These are phyloP conservation scores for Geranium incanum DNA, from an alignment of 441 rosid genomes.

Conservation along the genomic window DNA sequence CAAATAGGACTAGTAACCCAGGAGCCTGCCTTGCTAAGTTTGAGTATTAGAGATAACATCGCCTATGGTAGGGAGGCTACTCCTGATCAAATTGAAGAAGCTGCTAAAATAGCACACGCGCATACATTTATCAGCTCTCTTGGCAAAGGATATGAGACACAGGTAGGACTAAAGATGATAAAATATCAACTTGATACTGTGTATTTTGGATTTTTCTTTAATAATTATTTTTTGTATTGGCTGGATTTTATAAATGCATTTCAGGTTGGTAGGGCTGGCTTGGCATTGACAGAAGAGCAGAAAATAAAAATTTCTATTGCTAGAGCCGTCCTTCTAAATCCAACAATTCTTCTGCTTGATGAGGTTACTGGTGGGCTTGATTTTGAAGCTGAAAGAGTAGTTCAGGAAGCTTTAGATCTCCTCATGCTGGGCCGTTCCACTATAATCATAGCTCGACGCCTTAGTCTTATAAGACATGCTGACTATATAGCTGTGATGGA, in stretches of 20 bases:
- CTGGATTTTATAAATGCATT: slow-evolving; percentile 18
- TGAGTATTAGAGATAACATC: slow-evolving; percentile 86
- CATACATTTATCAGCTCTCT: slow-evolving; percentile 94
- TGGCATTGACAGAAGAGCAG: slow-evolving; percentile 80
- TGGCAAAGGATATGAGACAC: slow-evolving; percentile 88
- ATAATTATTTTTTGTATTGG: background rate
- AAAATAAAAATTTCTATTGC: slow-evolving; percentile 92
- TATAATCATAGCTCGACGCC: slow-evolving; percentile 87
- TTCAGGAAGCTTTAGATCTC: slow-evolving; percentile 87
- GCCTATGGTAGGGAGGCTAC: slow-evolving; percentile 87
- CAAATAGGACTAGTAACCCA: slow-evolving; percentile 93
- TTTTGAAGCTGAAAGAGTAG: slow-evolving; percentile 90
- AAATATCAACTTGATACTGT: background rate
- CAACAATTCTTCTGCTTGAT: slow-evolving; percentile 86
- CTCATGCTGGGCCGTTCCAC: slow-evolving; percentile 98
- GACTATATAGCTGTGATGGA: slow-evolving; percentile 99
- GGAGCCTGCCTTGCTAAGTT: slow-evolving; percentile 92
- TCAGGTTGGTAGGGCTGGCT: slow-evolving; percentile 93
- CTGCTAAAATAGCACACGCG: slow-evolving; percentile 93
- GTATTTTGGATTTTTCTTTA: background rate
- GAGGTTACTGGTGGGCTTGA: slow-evolving; percentile 98
- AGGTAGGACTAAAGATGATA: slow-evolving; percentile 40
- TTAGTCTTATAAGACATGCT: slow-evolving; percentile 89
- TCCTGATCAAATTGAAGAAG: slow-evolving; percentile 87
- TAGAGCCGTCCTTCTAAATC: slow-evolving; percentile 91